phyloP scores from a whole-genome alignment of 108 stramenopile species.

The Discostella pseudostelligera region DNA sequence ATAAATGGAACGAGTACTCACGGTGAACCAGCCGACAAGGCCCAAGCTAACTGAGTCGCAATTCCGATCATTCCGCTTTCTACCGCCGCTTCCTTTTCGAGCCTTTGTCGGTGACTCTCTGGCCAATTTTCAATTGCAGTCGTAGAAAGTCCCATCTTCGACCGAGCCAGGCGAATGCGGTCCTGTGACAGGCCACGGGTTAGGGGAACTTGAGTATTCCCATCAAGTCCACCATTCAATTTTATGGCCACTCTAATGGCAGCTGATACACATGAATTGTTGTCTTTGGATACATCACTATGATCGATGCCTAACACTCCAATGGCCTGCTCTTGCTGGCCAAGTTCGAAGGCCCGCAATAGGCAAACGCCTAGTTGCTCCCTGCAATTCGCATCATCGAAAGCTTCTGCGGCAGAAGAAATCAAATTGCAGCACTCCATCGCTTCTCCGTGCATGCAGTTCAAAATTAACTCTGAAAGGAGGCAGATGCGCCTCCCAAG shows the following conservation, averaged over 20 bases:
- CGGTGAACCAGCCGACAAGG: constrained; percentile 19
- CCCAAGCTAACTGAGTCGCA: constrained; percentile 30
- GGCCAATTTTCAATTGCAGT: constrained; percentile 38
- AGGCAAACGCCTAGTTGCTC: constrained; percentile 22
- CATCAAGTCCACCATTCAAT: constrained; percentile 34
- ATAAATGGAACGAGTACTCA: background rate
- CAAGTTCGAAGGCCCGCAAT: constrained; percentile 20
- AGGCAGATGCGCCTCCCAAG: constrained; percentile 25
- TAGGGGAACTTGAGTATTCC: constrained; percentile 40
- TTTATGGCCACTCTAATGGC: constrained; percentile 21
- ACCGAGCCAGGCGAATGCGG: constrained; percentile 15
- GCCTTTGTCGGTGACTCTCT: constrained; percentile 25
- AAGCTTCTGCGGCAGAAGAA: constrained; percentile 25
- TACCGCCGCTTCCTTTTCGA: constrained; percentile 16
- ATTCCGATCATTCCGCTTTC: constrained; percentile 14
- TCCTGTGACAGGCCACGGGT: background rate
- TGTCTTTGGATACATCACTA: constrained; percentile 12
- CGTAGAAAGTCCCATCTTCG: constrained; percentile 25
- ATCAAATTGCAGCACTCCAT: constrained; percentile 30
- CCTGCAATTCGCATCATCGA: constrained; percentile 26
- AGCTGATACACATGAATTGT: constrained; percentile 11
- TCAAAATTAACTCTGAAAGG: constrained; percentile 27
- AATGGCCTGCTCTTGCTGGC: background rate
- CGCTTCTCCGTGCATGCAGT: constrained; percentile 39
- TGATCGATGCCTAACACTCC: constrained; percentile 39